Evolutionary conservation across 768 basidiomycete species (phyloP), one percentile per base, ranked within the genome.

Genomic region (Neoboletus subvelutipes): DNA sequence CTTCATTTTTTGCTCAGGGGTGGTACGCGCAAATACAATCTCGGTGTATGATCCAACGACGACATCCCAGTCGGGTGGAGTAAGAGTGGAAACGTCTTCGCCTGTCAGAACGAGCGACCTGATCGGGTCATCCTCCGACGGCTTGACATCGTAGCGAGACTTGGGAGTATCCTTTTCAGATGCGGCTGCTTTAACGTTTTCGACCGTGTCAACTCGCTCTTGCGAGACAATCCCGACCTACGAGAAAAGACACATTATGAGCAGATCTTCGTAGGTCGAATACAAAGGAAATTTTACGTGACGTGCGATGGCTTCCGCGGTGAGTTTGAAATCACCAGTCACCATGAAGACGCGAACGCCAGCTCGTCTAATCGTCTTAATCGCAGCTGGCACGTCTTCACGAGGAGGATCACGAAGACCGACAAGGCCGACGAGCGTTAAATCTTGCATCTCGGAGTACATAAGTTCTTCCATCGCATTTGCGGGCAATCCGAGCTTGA

Each of bases 381-480:
- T 79, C 13, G 83, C 79, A 6, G 67, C 70, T 1, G 75, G 70
- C 6, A 78, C 78, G 41, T 83, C 79, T 5, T 76, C 76, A 18
- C 83, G 77, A n/a, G 83, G 83, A 15, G 83, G 83, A 59, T 85
- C 84, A 60, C 77, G 76, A 57, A 85, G 76, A n/a, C 77, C 83
- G 18, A 79, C 74, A 1, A 85, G 75, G 13, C 81, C 81, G 9
- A 82, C 69, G 55, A 84, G 74, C 4, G 73, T 77, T 57, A 83
- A 71, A 33, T 71, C 74, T 18, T 65, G 46, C 54, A 67, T 73
- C 67, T 60, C 79, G 55, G 52, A 67, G 58, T 65, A 76, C 64
- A 74, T 75, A 24, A 77, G 69, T 31, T 83, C 79, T 34, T 71
- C 68, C 59, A 73, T 55, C 29, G 64, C 20, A n/a, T 68, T 64